Conservation (phyloP, 2,329 filamentous ascomycete genomes). For the Hypoxylon sp. region DNA sequence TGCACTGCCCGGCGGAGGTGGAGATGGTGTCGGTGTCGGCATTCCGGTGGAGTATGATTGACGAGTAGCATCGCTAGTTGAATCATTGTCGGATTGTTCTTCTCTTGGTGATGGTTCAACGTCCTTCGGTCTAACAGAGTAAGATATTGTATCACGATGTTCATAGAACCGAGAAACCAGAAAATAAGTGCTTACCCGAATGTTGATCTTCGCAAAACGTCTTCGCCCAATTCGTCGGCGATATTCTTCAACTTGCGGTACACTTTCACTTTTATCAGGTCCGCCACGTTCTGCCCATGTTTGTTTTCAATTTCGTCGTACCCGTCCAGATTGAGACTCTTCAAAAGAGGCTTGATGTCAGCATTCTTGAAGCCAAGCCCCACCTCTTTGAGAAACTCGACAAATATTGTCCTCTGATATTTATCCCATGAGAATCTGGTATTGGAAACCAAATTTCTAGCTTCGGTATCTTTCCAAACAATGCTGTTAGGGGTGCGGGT, state of each 20-base stretch:
- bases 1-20: no score
- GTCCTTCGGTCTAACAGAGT: background rate
- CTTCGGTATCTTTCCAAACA: constrained; percentile 34
- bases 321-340: constrained; percentile 38
- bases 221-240: constrained; percentile 16
- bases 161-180: background rate
- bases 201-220: constrained; percentile 15
- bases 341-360: constrained; percentile 29
- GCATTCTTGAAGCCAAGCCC: constrained; percentile 28
- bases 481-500: constrained; percentile 29
- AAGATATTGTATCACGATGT: background rate
- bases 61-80: background rate
- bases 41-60: background rate
- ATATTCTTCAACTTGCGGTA: constrained; percentile 31
- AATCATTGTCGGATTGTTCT: background rate
- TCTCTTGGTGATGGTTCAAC: background rate
- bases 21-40: background rate
- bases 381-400: constrained; percentile 23
- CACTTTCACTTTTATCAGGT: constrained; percentile 37
- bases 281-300: constrained; percentile 30
- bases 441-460: constrained; percentile 21
- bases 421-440: constrained; percentile 37
- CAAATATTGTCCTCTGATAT: constrained; percentile 28
- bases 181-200: constrained; percentile 19
- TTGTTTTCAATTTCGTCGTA: constrained; percentile 33